A percentile compares a stretch with the other conserved stretches of the same genome.
phyloP scores from a whole-genome alignment of 306 rosid genomes.

The Medicago lupulina region DNA sequence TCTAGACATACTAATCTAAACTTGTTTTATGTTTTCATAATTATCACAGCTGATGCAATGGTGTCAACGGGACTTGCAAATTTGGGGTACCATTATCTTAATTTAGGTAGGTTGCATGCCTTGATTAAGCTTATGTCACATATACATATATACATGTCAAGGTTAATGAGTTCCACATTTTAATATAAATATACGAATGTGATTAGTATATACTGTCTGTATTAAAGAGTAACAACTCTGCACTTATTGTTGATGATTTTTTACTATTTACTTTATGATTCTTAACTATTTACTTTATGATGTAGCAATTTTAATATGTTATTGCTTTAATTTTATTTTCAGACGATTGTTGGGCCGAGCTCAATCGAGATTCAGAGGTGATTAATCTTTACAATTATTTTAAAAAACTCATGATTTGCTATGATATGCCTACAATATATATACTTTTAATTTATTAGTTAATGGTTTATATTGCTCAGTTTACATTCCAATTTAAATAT shows the following conservation, averaged over 20 bases:
- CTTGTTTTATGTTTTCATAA: neutral
- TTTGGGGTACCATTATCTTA: slow-evolving; percentile 63
- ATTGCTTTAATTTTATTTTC: neutral
- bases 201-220: too few species aligned
- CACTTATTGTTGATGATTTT: too few species aligned
- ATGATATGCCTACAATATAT: too few species aligned
- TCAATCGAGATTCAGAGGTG: slow-evolving; percentile 58
- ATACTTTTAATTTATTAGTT: too few species aligned
- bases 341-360: slow-evolving; percentile 87
- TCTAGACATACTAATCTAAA: neutral
- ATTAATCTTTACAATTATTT: neutral
- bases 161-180: too few species aligned
- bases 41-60: slow-evolving; percentile 66
- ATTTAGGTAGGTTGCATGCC: slow-evolving; percentile 50
- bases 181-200: too few species aligned
- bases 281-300: too few species aligned
- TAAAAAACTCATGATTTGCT: too few species aligned
- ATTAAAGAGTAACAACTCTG: too few species aligned
- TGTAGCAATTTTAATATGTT: neutral
- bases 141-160: neutral
- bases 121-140: neutral
- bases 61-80: slow-evolving; percentile 69
- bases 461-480: too few species aligned
- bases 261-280: too few species aligned
- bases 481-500: too few species aligned